Conservation (phyloP, 495 filamentous ascomycete genomes). For the Penicillium canariense region DNA sequence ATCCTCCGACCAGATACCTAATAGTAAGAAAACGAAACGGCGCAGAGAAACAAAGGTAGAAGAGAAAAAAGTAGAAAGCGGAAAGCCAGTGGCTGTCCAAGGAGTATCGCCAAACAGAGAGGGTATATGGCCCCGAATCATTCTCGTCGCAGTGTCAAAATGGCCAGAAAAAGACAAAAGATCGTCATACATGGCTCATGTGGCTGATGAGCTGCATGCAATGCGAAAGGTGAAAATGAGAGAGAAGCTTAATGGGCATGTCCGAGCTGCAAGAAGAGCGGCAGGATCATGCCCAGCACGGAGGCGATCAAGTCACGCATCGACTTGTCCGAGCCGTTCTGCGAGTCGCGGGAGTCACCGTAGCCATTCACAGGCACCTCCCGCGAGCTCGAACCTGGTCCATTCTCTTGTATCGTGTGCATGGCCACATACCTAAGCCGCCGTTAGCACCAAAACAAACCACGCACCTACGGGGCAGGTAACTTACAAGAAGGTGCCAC, state of each 20-base stretch:
- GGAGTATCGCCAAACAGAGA: constrained; percentile 14
- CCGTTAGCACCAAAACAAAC: not conserved
- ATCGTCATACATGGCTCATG: not conserved
- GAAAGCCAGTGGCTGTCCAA: not conserved
- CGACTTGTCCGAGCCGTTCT: constrained; percentile 41
- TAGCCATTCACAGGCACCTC: constrained; percentile 64
- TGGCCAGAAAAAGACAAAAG: constrained; percentile 4
- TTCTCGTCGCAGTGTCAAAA: constrained; percentile 10
- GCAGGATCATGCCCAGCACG: constrained; percentile 85
- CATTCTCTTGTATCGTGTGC: constrained; percentile 94
- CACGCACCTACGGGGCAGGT: not conserved
- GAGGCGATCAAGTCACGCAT: constrained; percentile 63
- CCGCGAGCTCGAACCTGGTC: constrained; percentile 45
- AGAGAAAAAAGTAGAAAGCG: not conserved
- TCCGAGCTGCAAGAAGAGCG: constrained; percentile 84
- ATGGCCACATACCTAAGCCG: constrained; percentile 84
- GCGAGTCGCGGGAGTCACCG: constrained; percentile 50
- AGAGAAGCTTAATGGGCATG: constrained; percentile 66
- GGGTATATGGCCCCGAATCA: constrained; percentile 22
- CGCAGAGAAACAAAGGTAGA: not conserved
- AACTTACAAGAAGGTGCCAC: constrained; percentile 90
- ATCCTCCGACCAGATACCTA: not conserved
- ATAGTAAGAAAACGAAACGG: not conserved
- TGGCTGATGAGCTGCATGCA: not conserved
- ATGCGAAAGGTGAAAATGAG: constrained; percentile 3